phyloP scores from a whole-genome alignment of 2,329 filamentous ascomycete genomes.

The Fusarium dimerum region DNA sequence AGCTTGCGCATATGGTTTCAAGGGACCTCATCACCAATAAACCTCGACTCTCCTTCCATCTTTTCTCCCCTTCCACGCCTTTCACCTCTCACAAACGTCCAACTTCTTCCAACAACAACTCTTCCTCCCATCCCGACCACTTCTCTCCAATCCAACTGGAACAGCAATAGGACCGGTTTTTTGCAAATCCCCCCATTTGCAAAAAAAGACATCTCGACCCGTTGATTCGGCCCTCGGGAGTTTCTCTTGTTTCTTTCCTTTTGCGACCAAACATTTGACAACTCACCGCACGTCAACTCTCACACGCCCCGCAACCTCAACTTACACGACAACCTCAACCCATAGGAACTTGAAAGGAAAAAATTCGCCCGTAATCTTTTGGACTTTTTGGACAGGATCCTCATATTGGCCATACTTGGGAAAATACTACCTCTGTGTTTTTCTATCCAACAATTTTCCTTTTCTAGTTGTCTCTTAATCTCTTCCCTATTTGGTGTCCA shows the following conservation, averaged over 20 bases:
- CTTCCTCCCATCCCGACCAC: conserved; percentile 13
- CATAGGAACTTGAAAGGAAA: conserved; percentile 21
- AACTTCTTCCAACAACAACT: conserved; percentile 14
- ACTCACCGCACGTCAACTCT: conserved; percentile 9
- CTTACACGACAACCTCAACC: conserved; percentile 12
- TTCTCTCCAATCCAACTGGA: conserved; percentile 18
- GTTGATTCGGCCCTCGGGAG: conserved; percentile 51
- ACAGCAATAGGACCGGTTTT: conserved; percentile 8
- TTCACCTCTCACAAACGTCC: conserved; percentile 9
- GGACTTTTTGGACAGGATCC: conserved; percentile 31
- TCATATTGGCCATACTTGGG: conserved; percentile 19
- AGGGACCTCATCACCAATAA: conserved; percentile 31
- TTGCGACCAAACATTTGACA: conserved; percentile 18
- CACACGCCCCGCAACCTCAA: neutral
- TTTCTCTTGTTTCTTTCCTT: neutral
- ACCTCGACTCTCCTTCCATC: conserved; percentile 41
- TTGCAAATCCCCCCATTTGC: conserved; percentile 1
- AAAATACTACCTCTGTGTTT: conserved; percentile 15
- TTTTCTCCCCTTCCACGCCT: conserved; percentile 28
- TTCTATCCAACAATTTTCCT: conserved; percentile 14
- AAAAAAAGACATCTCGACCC: conserved; percentile 40
- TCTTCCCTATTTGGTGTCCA: conserved; percentile 26
- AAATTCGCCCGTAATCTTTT: conserved; percentile 14
- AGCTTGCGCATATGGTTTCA: conserved; percentile 20
- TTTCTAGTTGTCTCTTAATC: conserved; percentile 26